Percentiles rank a stretch among this genome's conserved stretches.
These are phyloP conservation scores for Pythium scleroteichum DNA, from an alignment of 352 stramenopile species.

Conservation along the genomic window DNA sequence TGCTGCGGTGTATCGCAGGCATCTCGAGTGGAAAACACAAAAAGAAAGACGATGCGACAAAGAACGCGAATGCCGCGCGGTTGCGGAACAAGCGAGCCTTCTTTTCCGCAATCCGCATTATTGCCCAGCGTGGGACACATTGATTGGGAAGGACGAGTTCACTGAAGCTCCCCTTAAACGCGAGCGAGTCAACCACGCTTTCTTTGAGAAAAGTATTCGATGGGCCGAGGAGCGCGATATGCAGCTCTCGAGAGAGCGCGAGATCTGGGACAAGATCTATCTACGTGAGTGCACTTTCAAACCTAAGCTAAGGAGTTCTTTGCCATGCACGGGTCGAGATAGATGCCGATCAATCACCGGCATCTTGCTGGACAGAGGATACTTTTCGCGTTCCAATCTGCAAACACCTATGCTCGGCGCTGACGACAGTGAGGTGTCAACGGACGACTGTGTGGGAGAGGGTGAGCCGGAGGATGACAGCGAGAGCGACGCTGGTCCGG, in stretches of 20 bases:
- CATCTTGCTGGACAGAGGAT: conserved; percentile 2
- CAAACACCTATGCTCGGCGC: conserved; percentile 25
- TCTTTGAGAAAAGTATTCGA: conserved; percentile 49
- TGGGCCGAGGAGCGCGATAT: conserved; percentile 46
- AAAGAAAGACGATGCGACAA: conserved; percentile 37
- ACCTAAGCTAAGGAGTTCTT: conserved; percentile 21
- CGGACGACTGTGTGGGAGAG: conserved; percentile 20
- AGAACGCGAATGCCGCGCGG: conserved; percentile 37
- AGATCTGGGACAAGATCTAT: conserved; percentile 36
- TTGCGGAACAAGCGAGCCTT: conserved; percentile 40
- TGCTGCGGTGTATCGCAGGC: conserved; percentile 52
- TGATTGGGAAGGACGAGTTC: background rate
- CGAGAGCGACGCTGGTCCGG: background rate
- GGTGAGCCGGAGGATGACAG: background rate
- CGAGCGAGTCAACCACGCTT: conserved; percentile 30
- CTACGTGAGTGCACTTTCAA: conserved; percentile 63
- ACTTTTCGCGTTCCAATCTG: conserved; percentile 19
- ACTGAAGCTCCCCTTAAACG: background rate
- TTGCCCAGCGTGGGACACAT: conserved; percentile 36
- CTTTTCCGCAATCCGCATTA: conserved; percentile 70
- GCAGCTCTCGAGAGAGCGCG: conserved; percentile 40
- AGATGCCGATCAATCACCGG: background rate
- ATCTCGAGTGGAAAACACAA: conserved; percentile 58
- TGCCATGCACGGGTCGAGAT: background rate
- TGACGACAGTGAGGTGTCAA: conserved; percentile 13